A percentile compares a stretch with the other conserved stretches of the same genome.
phyloP scores from a whole-genome alignment of 768 basidiomycete species.

The Calocybe gangraenosa region DNA sequence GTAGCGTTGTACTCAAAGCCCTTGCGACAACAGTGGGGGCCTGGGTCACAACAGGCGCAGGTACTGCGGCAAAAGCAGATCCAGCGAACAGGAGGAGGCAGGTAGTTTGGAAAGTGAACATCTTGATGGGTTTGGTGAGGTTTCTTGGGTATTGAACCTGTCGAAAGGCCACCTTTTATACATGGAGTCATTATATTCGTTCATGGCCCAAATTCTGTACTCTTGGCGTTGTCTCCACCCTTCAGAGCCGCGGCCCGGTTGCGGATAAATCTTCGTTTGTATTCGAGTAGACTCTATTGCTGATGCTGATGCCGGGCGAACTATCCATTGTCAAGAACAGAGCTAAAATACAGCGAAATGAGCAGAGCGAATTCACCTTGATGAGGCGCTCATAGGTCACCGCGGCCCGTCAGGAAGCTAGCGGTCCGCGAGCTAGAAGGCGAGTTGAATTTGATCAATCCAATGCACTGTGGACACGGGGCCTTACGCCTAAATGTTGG shows the following conservation, averaged over 20 bases:
- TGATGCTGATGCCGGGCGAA: neutral
- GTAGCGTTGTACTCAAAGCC: constrained; percentile 21
- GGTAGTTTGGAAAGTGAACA: constrained; percentile 1
- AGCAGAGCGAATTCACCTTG: too few relatives aligned
- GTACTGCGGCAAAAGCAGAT: constrained; percentile 11
- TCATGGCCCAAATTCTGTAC: neutral
- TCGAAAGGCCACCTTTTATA: neutral
- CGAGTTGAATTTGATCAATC: neutral
- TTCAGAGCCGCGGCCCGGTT: constrained; percentile 1
- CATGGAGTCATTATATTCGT: neutral
- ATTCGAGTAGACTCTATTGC: neutral
- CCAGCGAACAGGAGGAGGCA: constrained; percentile 3
- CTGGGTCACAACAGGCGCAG: constrained; percentile 8
- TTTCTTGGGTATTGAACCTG: neutral
- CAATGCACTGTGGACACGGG: neutral
- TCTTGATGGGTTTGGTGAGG: neutral
- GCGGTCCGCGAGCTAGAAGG: neutral
- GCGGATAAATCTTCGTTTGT: neutral
- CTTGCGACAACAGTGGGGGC: constrained; percentile 12
- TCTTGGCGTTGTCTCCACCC: neutral
- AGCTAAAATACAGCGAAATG: neutral
- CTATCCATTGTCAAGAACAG: neutral
- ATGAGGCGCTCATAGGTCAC: neutral
- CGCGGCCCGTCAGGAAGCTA: neutral
- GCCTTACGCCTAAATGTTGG: constrained; percentile 2